Evolutionary conservation across 2,329 filamentous ascomycete genomes (phyloP).

Genomic region (Madurella fahalii): DNA sequence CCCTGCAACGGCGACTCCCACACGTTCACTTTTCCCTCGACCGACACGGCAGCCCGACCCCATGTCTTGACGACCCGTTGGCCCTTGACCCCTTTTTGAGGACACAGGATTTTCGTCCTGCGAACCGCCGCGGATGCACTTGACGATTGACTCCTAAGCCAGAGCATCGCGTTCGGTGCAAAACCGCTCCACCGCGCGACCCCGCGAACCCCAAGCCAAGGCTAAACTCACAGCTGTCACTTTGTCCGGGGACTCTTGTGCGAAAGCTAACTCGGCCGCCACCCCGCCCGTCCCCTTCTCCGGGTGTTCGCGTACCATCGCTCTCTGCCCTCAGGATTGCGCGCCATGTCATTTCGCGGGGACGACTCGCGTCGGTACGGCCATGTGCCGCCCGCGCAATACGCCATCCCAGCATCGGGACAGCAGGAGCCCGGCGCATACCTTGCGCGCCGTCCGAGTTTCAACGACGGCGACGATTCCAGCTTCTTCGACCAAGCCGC

Average conservation of each 20-base stretch:
- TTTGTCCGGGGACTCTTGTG: no score
- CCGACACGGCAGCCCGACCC: not conserved
- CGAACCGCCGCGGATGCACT: not conserved
- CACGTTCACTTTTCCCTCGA: not conserved
- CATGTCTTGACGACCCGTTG: constrained; percentile 8
- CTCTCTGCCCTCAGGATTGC: not conserved
- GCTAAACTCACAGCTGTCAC: no score
- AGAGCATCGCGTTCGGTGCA: not conserved
- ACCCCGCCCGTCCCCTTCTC: not conserved
- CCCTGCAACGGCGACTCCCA: constrained; percentile 2
- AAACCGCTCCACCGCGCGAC: not conserved
- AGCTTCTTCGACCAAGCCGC: constrained; percentile 44
- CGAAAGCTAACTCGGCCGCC: not conserved
- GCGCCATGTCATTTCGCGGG: constrained; percentile 59
- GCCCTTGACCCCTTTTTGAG: not conserved
- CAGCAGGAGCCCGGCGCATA: constrained; percentile 30
- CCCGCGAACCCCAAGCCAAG: no score
- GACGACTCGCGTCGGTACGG: constrained; percentile 62
- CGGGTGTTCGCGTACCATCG: not conserved
- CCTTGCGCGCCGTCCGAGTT: constrained; percentile 60
- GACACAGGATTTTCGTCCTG: not conserved
- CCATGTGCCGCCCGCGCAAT: constrained; percentile 63
- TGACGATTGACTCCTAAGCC: not conserved
- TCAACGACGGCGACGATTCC: constrained; percentile 71
- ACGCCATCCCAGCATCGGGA: constrained; percentile 45